Evolutionary conservation across 23 red algal genomes (phyloP).

Genomic region (Gracilaria vermiculophylla): DNA sequence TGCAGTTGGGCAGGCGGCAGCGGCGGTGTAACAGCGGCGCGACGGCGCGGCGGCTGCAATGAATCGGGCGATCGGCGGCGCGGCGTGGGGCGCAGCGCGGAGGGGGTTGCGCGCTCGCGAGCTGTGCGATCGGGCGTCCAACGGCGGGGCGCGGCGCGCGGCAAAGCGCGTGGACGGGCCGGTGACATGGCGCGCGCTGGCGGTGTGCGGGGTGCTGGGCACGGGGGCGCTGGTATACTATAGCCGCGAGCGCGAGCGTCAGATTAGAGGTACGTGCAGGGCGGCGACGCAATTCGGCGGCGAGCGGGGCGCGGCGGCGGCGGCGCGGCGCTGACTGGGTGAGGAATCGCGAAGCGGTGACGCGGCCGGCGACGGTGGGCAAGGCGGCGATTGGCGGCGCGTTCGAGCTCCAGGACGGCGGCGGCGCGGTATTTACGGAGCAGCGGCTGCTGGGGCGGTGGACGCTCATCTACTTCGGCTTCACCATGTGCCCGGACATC

Average conservation of each 20-base stretch:
- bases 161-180: slow-evolving; percentile 18
- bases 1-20: background rate
- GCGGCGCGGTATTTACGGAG: slow-evolving; percentile 57
- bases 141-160: background rate
- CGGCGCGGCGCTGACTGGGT: too few relatives aligned
- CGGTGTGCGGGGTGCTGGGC: slow-evolving; percentile 22
- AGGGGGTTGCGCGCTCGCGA: too few relatives aligned
- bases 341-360: slow-evolving; percentile 37
- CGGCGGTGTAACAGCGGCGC: background rate
- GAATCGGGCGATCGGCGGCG: too few relatives aligned
- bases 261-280: slow-evolving; percentile 24
- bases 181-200: slow-evolving; percentile 50
- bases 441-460: slow-evolving; percentile 44
- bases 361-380: slow-evolving; percentile 32
- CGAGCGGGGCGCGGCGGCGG: background rate
- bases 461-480: slow-evolving; percentile 95
- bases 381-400: slow-evolving; percentile 87
- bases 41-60: background rate
- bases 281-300: background rate
- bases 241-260: slow-evolving; percentile 34
- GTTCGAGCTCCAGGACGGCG: slow-evolving; percentile 69
- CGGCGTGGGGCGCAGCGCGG: too few relatives aligned
- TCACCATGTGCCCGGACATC: slow-evolving; percentile 96
- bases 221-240: slow-evolving; percentile 63
- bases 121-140: background rate